Conservation (phyloP, 495 filamentous ascomycete species). For the Immersiella caudata region DNA sequence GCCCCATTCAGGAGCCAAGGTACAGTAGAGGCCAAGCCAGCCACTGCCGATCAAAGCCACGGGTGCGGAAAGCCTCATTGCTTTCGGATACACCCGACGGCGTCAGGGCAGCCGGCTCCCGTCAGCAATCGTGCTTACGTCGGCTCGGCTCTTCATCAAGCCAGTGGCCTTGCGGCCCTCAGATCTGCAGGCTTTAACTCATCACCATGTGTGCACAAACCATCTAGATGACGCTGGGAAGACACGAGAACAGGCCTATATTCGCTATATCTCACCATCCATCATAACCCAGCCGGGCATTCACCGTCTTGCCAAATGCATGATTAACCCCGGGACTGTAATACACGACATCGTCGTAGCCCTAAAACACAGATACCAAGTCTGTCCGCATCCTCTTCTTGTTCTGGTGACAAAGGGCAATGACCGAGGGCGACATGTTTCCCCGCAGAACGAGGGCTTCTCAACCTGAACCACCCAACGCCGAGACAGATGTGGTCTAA, state of each 20-base stretch:
- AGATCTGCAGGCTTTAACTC: not conserved
- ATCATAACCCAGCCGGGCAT: not conserved
- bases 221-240: not conserved
- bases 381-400: not conserved
- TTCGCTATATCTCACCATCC: not conserved
- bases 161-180: not conserved
- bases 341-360: not conserved
- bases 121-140: not conserved
- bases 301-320: not conserved
- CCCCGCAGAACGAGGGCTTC: not conserved
- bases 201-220: no score
- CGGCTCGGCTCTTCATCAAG: not conserved
- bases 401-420: not conserved
- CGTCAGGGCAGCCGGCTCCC: not conserved
- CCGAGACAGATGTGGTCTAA: slow-evolving; percentile 13
- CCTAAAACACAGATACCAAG: not conserved
- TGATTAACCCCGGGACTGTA: not conserved
- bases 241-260: not conserved
- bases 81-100: not conserved
- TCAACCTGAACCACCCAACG: not conserved
- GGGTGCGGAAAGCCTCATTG: not conserved
- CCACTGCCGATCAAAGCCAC: not conserved
- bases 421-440: not conserved
- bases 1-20: not conserved
- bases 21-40: not conserved